Base-by-base conservation (phyloP, 495 filamentous ascomycete genomes). In the Hypomontagnella monticulosa region DNA sequence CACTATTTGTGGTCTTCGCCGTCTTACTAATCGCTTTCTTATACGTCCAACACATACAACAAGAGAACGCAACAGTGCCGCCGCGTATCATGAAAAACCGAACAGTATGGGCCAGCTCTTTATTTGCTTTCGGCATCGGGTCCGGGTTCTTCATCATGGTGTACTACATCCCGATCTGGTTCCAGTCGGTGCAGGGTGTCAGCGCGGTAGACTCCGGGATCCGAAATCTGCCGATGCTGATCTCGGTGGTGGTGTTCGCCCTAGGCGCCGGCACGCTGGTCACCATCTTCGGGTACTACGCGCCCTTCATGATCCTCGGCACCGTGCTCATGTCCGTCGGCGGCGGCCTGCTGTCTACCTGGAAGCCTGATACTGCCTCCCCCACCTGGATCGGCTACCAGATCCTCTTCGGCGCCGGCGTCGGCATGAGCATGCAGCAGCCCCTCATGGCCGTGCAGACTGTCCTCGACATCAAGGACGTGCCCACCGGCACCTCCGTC, bases 361-460 rank as follows among this genome's bases (percentile, higher is more conserved):
- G 90, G 44, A 77, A 80, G 23, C 48, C 78, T 0, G 72, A 83
- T 54, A 85, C 86, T 1, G 66, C 69, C n/a, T 76, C 79, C 18
- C 56, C 76, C 4, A 76, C 80, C 27, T 93, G 89, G 89, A 86
- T 89, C 46, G 88, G 87, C 10, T 92, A 86, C 67, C 85, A 91
- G 69, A 73, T 88, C 34, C 37, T 91, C 18, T 87, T 79, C 58
- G 89, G 90, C 51, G 72, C 84, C 0, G 90, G 92, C 4, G 60
- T 91, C 0, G 92, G 92, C 1, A 57, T 88, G 3, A 86, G 88
- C 41, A 82, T 92, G 75, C 83, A 85, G 57, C 89, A 93, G 69
- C 84, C 86, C 36, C 37, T 53, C 0, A 37, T 92, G 51, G 87
- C 89, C 2, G 85, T 83, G 0, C 88, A 93, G 71, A 88, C 89